A percentile compares a stretch with the other conserved stretches of the same genome.
Evolutionary conservation across 345 rosid genomes (phyloP).

Genomic region (Populus nigra): DNA sequence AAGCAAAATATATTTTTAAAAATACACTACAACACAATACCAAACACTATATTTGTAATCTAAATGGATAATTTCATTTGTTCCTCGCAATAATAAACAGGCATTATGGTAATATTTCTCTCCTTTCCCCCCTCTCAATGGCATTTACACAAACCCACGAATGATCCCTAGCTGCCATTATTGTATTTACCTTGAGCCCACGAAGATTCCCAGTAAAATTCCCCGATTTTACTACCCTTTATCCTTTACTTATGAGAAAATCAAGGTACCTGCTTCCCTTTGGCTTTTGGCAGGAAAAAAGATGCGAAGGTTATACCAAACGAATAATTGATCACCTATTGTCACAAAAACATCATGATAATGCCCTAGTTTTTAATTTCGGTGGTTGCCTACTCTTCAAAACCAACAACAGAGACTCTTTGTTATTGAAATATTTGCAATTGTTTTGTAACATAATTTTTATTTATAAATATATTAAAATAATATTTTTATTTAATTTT

Average conservation of each 20-base stretch:
- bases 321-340: background rate
- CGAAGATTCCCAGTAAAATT: background rate
- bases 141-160: background rate
- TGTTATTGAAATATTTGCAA: no score
- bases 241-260: background rate
- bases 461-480: no score
- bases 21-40: accelerated
- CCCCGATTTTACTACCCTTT: background rate
- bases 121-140: background rate
- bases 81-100: no score
- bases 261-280: background rate
- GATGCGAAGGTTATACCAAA: background rate
- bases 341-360: background rate
- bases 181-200: background rate
- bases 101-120: no score
- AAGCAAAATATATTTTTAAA: no score
- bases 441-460: no score
- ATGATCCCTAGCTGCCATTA: background rate
- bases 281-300: background rate
- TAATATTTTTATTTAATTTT: no score
- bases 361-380: background rate
- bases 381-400: background rate
- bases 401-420: no score
- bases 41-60: no score
- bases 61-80: background rate